Conservation (phyloP, 2,329 filamentous ascomycete genomes). For the Magnaporthiopsis rhizophila region DNA sequence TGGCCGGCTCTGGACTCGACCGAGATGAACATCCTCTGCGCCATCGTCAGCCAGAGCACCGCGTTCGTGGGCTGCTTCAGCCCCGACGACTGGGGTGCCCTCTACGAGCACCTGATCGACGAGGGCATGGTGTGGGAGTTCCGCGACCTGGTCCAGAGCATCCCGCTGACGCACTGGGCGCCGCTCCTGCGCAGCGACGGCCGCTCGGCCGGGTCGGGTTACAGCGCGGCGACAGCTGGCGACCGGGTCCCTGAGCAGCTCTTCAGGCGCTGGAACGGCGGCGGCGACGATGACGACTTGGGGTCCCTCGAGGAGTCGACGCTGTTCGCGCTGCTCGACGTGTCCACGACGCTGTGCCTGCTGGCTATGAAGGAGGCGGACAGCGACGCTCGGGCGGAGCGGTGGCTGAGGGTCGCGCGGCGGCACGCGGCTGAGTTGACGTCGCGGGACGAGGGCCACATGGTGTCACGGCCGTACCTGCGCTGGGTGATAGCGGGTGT, state of each 20-base stretch:
- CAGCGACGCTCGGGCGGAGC: not conserved
- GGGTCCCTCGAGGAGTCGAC: not conserved
- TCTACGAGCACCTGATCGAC: slow-evolving; percentile 1
- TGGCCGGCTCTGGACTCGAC: slow-evolving; percentile 1
- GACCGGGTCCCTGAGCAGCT: not conserved
- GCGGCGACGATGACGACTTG: not conserved
- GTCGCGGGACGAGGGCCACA: not conserved
- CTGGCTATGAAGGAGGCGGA: not conserved
- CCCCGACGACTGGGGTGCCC: not conserved
- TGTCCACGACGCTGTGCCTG: not conserved
- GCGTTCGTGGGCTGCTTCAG: not conserved
- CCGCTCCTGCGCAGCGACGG: too few species aligned
- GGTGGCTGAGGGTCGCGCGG: not conserved
- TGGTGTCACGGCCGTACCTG: not conserved
- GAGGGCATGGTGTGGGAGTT: slow-evolving; percentile 3
- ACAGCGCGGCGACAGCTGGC: too few species aligned
- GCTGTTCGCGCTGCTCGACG: not conserved
- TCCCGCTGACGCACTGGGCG: not conserved
- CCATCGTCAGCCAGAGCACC: too few species aligned
- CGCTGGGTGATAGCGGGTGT: not conserved
- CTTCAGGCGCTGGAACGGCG: not conserved
- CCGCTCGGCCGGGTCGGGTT: too few species aligned
- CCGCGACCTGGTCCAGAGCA: not conserved
- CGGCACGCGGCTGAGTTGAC: not conserved
- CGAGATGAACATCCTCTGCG: not conserved